These are phyloP conservation scores for Podospora tetraspora DNA, from an alignment of 495 filamentous ascomycete genomes.

Conservation along the genomic window DNA sequence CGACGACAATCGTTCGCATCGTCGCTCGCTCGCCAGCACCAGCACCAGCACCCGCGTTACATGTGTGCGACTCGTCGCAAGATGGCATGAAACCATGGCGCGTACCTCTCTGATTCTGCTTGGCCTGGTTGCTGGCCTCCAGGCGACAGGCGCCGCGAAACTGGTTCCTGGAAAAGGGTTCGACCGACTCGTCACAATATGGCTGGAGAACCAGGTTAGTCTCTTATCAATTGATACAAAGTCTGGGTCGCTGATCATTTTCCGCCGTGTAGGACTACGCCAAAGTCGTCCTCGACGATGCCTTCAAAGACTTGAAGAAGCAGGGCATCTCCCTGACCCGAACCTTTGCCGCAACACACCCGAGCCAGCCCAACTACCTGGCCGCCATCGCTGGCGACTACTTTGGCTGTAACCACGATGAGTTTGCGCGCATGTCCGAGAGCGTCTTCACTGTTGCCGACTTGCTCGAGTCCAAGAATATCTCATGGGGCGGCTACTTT, in stretches of 20 bases:
- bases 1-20: not conserved
- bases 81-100: conserved; percentile 17
- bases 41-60: not conserved
- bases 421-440: conserved; percentile 51
- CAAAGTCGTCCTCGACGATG: conserved; percentile 44
- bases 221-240: not conserved
- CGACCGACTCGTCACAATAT: conserved; percentile 62
- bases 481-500: conserved; percentile 64
- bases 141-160: conserved; percentile 6
- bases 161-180: conserved; percentile 54
- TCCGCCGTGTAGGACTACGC: conserved; percentile 46
- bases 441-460: conserved; percentile 67
- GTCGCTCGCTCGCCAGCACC: not conserved
- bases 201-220: conserved; percentile 62
- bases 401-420: conserved; percentile 65
- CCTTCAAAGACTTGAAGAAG: conserved; percentile 50
- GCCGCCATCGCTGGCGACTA: conserved; percentile 60
- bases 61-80: not conserved
- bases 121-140: conserved; percentile 25
- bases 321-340: conserved; percentile 60
- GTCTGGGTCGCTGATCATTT: not conserved
- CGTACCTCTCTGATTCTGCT: conserved; percentile 27
- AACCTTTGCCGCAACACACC: conserved; percentile 52
- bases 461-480: conserved; percentile 55
- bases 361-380: conserved; percentile 43